Conservation (phyloP, 2,329 filamentous ascomycete species). For the Furcasterigmium furcatum region DNA sequence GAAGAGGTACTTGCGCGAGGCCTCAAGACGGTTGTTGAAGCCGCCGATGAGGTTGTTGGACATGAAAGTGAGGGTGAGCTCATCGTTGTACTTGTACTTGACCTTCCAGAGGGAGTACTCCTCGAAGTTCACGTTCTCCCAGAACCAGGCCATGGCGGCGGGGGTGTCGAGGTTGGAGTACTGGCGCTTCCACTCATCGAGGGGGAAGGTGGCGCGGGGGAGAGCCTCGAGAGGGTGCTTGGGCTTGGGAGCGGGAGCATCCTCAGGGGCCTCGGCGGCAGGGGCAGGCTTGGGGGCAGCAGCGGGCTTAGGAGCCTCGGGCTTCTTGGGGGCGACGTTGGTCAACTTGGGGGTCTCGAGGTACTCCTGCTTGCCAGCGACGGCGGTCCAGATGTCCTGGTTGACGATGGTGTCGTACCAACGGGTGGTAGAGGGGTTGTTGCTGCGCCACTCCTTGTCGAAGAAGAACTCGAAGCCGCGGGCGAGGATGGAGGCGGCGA, state of each 20-base stretch:
- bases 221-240: slow-evolving; percentile 95
- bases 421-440: slow-evolving; percentile 82
- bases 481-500: slow-evolving; percentile 72
- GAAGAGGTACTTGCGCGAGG: slow-evolving; percentile 96
- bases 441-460: slow-evolving; percentile 80
- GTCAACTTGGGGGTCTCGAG: slow-evolving; percentile 77
- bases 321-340: slow-evolving; percentile 73
- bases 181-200: slow-evolving; percentile 98
- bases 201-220: slow-evolving; percentile 71
- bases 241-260: slow-evolving; percentile 70
- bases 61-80: slow-evolving; percentile 98
- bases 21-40: slow-evolving; percentile 97
- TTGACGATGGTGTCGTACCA: slow-evolving; percentile 95
- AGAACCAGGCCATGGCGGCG: slow-evolving; percentile 93
- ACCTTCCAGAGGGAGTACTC: slow-evolving; percentile 96
- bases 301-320: slow-evolving; percentile 65
- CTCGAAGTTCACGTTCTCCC: slow-evolving; percentile 89
- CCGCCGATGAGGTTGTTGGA: slow-evolving; percentile 97
- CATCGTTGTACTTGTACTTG: slow-evolving; percentile 99
- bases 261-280: slow-evolving; percentile 31
- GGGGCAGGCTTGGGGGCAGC: slow-evolving; percentile 38
- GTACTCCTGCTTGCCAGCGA: slow-evolving; percentile 72
- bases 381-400: slow-evolving; percentile 85
- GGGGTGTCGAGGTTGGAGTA: slow-evolving; percentile 91
- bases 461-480: slow-evolving; percentile 94